Percentiles rank a stretch among this genome's conserved stretches.
Evolutionary conservation across 345 rosid species (phyloP).

Genomic region (Eucalyptus camaldulensis): DNA sequence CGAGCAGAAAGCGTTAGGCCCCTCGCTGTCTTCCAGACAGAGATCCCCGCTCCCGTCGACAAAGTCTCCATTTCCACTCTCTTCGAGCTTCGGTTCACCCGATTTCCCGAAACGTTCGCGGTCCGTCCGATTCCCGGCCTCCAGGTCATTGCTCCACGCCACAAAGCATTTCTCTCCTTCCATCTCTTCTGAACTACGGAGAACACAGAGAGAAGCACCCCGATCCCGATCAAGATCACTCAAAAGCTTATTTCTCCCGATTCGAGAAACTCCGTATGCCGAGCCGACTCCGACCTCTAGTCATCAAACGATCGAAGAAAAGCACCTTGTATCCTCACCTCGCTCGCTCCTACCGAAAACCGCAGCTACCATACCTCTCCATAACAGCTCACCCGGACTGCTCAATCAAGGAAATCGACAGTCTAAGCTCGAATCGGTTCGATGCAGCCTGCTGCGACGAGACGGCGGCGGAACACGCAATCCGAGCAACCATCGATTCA

Average conservation of each 20-base stretch:
- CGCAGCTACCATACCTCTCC: background rate
- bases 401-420: background rate
- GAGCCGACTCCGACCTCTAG: background rate
- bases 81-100: constrained; percentile 38
- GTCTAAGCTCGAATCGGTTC: background rate
- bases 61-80: constrained; percentile 16
- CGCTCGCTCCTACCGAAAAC: background rate
- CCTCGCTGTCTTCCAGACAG: constrained; percentile 30
- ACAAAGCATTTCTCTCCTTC: constrained; percentile 20
- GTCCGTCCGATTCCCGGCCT: constrained; percentile 11
- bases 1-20: constrained; percentile 46
- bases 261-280: background rate
- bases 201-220: background rate
- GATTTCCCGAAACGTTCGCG: constrained; percentile 19
- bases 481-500: background rate
- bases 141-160: constrained; percentile 8
- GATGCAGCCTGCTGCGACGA: background rate
- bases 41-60: constrained; percentile 12
- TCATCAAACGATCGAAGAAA: background rate
- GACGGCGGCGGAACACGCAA: background rate
- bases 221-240: background rate
- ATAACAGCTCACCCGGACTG: background rate
- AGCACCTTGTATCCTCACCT: background rate
- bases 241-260: background rate
- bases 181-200: constrained; percentile 16